These are phyloP conservation scores for Asclepias syriaca DNA, from an alignment of 257 asterid species.

Conservation along the genomic window DNA sequence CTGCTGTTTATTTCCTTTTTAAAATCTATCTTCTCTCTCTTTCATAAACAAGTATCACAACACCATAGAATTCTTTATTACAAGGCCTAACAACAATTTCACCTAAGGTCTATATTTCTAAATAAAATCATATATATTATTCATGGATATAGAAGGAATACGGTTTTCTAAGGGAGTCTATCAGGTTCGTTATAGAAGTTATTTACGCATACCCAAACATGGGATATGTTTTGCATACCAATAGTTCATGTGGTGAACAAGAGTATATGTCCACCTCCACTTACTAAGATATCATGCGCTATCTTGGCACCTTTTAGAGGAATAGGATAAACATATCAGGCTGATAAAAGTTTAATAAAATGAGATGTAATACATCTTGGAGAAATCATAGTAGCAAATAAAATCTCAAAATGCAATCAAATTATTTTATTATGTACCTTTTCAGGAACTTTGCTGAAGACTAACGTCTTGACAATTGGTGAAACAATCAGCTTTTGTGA, in stretches of 20 bases:
- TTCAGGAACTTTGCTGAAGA: conserved; percentile 94
- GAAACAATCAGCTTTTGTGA: conserved; percentile 92
- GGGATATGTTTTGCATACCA: background rate
- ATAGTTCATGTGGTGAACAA: background rate
- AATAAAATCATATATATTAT: background rate
- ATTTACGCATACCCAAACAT: background rate
- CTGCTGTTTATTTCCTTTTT: background rate
- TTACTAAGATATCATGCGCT: background rate
- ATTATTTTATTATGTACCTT: conserved; percentile 56
- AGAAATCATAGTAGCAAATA: background rate
- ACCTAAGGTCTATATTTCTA: background rate
- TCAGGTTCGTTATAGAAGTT: background rate
- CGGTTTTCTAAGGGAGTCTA: background rate
- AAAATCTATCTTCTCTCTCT: background rate
- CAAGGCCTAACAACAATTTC: background rate
- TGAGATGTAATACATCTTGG: background rate
- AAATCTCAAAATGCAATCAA: background rate
- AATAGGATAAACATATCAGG: background rate
- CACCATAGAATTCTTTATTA: background rate
- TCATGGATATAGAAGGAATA: background rate
- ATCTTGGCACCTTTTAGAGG: background rate
- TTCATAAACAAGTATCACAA: background rate
- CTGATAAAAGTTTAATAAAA: background rate
- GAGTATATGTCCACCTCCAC: background rate
- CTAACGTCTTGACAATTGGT: conserved; percentile 87